Evolutionary conservation across 202 grass and related monocot species (phyloP), one percentile per base, ranked within the genome.

Genomic region (Schoenoplectus triqueter): DNA sequence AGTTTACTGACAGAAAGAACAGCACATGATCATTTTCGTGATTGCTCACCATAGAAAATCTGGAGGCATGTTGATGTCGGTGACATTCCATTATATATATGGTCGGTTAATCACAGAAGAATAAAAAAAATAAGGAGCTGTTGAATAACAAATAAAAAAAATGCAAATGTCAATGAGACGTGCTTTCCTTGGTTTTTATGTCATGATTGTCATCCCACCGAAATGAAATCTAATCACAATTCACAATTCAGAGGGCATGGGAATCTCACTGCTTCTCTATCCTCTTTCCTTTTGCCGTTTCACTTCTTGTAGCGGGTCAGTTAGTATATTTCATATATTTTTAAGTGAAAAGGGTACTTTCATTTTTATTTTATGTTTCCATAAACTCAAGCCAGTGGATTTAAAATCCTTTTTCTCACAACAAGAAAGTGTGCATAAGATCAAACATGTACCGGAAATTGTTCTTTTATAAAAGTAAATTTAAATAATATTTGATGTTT

Each of bases 31-130:
- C 1, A 41, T 0, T 14, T 41, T 10, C 51, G 57, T 77, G 52
- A 5, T 77, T 14, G 4, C 5, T 3, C 3, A 11, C 51, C 49
- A 57, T 41, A 14, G 6, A 77, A 31, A 77, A 77, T 77, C 73
- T 11, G 40, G 2, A 51, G 2, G 5, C 51, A 77, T 77, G 73
- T 77, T 51, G 73, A 77, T 77, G 73, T 77, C 73, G 73, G 73
- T 77, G 73, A 14, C 51, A 77, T 71, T 47, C 3, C 31, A 31
- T 59, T 77, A 41, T 77, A 77, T 57, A 41, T 77, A 51, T 57
- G 50, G 73, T 77, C 73, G 73, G 73, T 77, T 77, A 57, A 55
- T 56, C 10, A 55, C 41, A 77, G 51, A 77, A 57, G 50, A 77
- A 77, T 56, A 77, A 41, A 56, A 57, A 19, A 31, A 31, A 31